Conservation (phyloP, 1,139 yeast genomes). For the Sugiyamaella neomexicana region DNA sequence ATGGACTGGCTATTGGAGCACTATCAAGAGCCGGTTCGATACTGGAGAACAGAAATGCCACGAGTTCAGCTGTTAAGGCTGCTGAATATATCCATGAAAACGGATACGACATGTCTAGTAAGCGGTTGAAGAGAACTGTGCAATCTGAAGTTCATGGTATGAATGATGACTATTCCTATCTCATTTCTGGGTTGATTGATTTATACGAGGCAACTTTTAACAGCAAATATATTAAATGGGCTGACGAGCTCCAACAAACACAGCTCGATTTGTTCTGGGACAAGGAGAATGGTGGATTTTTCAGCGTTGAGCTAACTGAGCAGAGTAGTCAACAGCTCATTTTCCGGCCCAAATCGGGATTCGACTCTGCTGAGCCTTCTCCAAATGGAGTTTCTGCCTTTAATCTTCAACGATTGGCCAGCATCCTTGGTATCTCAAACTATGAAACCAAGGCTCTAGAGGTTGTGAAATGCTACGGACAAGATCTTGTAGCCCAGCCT, state of each 20-base stretch:
- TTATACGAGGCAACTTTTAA: constrained; percentile 40
- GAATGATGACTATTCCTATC: constrained; percentile 43
- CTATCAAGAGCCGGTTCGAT: constrained; percentile 38
- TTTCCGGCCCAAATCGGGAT: constrained; percentile 41
- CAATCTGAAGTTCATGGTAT: constrained; percentile 33
- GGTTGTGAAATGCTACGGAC: constrained; percentile 35
- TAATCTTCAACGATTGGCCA: constrained; percentile 37
- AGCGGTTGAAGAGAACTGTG: constrained; percentile 29
- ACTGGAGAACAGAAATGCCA: constrained; percentile 27
- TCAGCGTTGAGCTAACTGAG: constrained; percentile 26
- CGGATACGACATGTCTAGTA: constrained; percentile 29
- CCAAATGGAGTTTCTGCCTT: constrained; percentile 41
- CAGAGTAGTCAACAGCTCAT: constrained; percentile 30
- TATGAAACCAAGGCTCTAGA: constrained; percentile 32
- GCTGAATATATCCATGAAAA: constrained; percentile 33
- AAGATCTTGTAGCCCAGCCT: constrained; percentile 39
- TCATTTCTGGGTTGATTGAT: constrained; percentile 41
- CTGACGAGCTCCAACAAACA: constrained; percentile 38
- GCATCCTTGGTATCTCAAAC: constrained; percentile 30
- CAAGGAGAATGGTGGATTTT: constrained; percentile 39
- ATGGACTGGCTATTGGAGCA: constrained; percentile 42
- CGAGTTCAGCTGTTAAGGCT: constrained; percentile 34
- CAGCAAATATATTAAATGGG: constrained; percentile 37
- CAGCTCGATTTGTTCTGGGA: constrained; percentile 42
- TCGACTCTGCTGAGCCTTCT: constrained; percentile 45